Base-by-base conservation (phyloP, 768 basidiomycete genomes). In the Collybiopsis luxurians region DNA sequence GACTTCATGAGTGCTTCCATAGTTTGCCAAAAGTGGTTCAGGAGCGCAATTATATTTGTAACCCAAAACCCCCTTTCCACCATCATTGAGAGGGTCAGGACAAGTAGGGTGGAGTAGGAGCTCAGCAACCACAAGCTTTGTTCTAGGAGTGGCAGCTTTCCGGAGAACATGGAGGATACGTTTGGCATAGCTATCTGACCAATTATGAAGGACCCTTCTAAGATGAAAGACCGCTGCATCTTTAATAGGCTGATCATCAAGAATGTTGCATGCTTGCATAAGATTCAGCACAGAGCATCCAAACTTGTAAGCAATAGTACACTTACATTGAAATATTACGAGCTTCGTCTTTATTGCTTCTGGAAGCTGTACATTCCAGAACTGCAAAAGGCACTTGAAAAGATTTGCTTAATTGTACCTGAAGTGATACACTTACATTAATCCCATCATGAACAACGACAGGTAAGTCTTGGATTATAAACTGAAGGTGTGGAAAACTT, bases 381-480 rank as follows among this genome's bases (percentile, higher is more conserved):
- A 34, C 31, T 34, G 13, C 5, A 34, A 34, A 34, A 34, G 31
- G 31, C 6, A 34, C 6, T 34, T 34, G 13, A 34, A 34, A 6
- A 5, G 31, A 34, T 34, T 5, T 5, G 13, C 31, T 6, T 34
- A 6, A 13, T 34, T 34, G 13, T 13, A 34, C 5, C 31, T 6
- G 13, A 13, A 34, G 5, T 13, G 5, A 34, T 6, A 13, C 31
- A 13, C 31, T 34, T 34, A 34, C 31, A 34, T 5, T 34, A 6
- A 13, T 34, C 31, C 31, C 31, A 34, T 34, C 31, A 6, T 34
- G 73, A 31, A 81, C 77, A 1, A 86, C 84, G 2, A 75, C 72
- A 4, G 75, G 73, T 19, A 79, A 73, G 62, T 89, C 87, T 60
- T 89, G 87, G 26, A 89, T 75, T n/a, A 87, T 67, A 59, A 88